Conservation (phyloP, 495 filamentous ascomycete species). For the Tetracladium setigerum region DNA sequence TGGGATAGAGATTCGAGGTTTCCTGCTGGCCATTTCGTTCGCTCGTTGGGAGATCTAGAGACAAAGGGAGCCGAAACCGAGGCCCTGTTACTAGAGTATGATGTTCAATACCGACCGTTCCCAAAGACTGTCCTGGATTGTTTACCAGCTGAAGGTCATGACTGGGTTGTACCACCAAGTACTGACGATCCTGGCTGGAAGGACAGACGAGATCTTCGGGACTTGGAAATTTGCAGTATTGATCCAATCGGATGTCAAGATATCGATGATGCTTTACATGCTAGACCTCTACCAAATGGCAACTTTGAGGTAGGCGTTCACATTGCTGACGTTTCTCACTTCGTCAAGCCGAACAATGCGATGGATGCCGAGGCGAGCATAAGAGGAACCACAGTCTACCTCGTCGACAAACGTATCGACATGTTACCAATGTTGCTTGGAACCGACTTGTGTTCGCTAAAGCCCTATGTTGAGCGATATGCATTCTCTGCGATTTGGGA, state of each 20-base stretch:
- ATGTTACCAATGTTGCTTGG: slow-evolving; percentile 96
- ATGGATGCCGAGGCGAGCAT: slow-evolving; percentile 95
- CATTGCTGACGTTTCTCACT: slow-evolving; percentile 97
- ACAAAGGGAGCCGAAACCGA: slow-evolving; percentile 95
- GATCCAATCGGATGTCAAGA: slow-evolving; percentile 95
- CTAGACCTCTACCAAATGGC: slow-evolving; percentile 75
- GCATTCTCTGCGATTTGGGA: slow-evolving; percentile 97
- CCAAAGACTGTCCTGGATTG: slow-evolving; percentile 92
- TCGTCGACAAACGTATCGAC: slow-evolving; percentile 98
- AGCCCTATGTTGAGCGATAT: slow-evolving; percentile 95
- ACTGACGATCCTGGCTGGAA: slow-evolving; percentile 78
- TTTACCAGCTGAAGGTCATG: slow-evolving; percentile 82
- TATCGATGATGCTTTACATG: slow-evolving; percentile 96
- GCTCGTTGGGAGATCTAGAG: slow-evolving; percentile 87
- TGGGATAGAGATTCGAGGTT: slow-evolving; percentile 93
- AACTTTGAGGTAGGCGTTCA: slow-evolving; percentile 98
- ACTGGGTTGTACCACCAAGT: slow-evolving; percentile 80
- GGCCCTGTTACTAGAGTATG: slow-evolving; percentile 86
- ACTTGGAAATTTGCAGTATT: slow-evolving; percentile 90
- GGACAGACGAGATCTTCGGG: slow-evolving; percentile 72
- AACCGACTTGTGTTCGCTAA: slow-evolving; percentile 92
- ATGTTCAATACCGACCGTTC: slow-evolving; percentile 96
- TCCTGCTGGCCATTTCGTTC: slow-evolving; percentile 87
- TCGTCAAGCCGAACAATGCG: slow-evolving; percentile 92
- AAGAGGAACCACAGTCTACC: slow-evolving; percentile 91